Evolutionary conservation across 257 asterid genomes (phyloP), one percentile per base, ranked within the genome.

Genomic region (Nyctanthes arbortristis): DNA sequence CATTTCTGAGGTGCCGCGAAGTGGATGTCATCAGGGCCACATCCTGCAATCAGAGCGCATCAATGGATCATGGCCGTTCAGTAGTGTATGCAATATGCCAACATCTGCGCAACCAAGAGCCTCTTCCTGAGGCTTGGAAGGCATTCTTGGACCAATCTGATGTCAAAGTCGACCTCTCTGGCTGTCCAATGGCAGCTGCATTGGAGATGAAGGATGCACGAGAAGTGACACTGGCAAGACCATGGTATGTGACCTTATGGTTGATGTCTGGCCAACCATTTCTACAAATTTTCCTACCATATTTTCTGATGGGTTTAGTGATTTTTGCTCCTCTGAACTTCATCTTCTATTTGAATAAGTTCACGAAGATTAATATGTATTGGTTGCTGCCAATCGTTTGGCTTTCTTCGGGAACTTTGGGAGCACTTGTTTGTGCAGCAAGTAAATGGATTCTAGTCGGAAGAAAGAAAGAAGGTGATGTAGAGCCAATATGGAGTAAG

Each of bases 381-480:
- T 70, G 71, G 78, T 54, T 84, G 77, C 82, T 86, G 22, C 93
- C 93, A 0, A 28, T 88, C 37, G 79, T 84, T 56, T 88, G 93
- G 90, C 27, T 80, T 27, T 55, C 37, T 63, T 68, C 91, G 0
- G 93, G 93, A 36, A 49, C 81, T 33, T 33, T 76, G 43, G 72
- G 81, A 0, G 93, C 85, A 27, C 24, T 80, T 40, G 58, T 76
- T 12, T 88, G 93, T 35, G 81, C 70, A 8, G 30, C 70, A 56
- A 54, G 76, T 25, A 88, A 88, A 81, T 86, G 93, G 96, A 52
- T 84, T 74, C 79, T 88, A 4, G 96, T 84, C 0, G 96, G 96
- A 30, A 60, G 74, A 22, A 88, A 80, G 80, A 68, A 43, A 40
- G 78, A 78, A 0, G 87, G 88, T 12, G 59, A 72, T 69, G 63